Evolutionary conservation across 2,329 filamentous ascomycete species (phyloP).

Genomic region (Laburnicola sp.): DNA sequence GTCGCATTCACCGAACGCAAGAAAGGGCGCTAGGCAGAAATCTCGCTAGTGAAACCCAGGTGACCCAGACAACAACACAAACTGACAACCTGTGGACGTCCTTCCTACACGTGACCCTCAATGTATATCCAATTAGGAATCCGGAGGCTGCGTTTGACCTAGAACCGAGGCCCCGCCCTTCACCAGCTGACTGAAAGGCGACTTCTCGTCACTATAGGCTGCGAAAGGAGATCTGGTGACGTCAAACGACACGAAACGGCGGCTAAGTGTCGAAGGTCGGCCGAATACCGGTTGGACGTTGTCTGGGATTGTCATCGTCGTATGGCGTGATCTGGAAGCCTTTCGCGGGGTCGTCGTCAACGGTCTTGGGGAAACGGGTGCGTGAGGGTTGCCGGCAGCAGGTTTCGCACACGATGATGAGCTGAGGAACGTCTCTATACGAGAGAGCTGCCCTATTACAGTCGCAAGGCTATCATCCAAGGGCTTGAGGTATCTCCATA

Average conservation of each 20-base stretch:
- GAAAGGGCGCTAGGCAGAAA: too few species aligned
- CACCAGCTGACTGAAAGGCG: slow-evolving; percentile 7
- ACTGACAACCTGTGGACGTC: too few species aligned
- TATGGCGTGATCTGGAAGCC: not conserved
- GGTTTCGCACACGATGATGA: not conserved
- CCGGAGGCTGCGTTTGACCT: not conserved
- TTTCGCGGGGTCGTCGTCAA: too few species aligned
- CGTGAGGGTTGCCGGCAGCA: not conserved
- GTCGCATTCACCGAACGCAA: not conserved
- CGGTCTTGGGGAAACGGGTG: not conserved
- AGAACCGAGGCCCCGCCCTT: not conserved
- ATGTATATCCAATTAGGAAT: not conserved
- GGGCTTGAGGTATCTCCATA: not conserved
- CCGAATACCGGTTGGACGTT: slow-evolving; percentile 9
- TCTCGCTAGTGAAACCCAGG: too few species aligned
- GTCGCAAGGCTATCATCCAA: not conserved
- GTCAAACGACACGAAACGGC: slow-evolving; percentile 6
- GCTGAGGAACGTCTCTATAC: not conserved
- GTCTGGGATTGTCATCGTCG: not conserved
- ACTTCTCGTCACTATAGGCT: slow-evolving; percentile 7
- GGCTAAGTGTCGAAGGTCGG: slow-evolving; percentile 5
- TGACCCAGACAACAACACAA: too few species aligned
- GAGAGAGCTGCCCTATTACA: not conserved
- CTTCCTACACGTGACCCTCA: not conserved
- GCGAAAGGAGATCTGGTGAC: slow-evolving; percentile 9